Percentiles rank a stretch among this genome's conserved stretches.
These are phyloP conservation scores for Geotrichum phurueaensis DNA, from an alignment of 1,139 yeast genomes.

Conservation along the genomic window DNA sequence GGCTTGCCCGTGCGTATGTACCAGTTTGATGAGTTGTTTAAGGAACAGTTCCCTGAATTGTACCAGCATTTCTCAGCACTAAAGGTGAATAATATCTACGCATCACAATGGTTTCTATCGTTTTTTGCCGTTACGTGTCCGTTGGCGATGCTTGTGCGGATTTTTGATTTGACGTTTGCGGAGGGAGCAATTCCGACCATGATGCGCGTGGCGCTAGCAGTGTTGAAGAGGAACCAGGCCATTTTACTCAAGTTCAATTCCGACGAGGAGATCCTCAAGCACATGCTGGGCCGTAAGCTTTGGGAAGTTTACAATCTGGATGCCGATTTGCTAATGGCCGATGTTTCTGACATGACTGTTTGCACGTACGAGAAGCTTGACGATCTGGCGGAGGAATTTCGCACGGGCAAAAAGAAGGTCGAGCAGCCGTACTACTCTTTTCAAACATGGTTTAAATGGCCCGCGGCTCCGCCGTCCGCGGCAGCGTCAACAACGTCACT, in stretches of 20 bases:
- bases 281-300: constrained; percentile 50
- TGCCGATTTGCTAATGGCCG: constrained; percentile 47
- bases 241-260: constrained; percentile 49
- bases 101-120: constrained; percentile 61
- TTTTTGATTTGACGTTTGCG: constrained; percentile 50
- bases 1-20: constrained; percentile 51
- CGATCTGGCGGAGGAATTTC: constrained; percentile 27
- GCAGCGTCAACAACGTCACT: background rate
- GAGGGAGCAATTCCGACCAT: constrained; percentile 64
- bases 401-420: constrained; percentile 10
- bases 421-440: background rate
- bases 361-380: constrained; percentile 26
- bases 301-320: constrained; percentile 43
- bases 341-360: constrained; percentile 37
- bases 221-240: constrained; percentile 48
- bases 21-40: constrained; percentile 48
- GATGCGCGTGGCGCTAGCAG: constrained; percentile 54
- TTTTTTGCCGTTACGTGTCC: constrained; percentile 59
- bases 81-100: constrained; percentile 34
- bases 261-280: constrained; percentile 58
- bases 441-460: constrained; percentile 10
- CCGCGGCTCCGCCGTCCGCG: constrained; percentile 4
- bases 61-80: constrained; percentile 42
- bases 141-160: constrained; percentile 45
- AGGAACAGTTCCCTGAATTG: constrained; percentile 41